phyloP scores from a whole-genome alignment of 768 basidiomycete species.

The Mycena chlorophos region DNA sequence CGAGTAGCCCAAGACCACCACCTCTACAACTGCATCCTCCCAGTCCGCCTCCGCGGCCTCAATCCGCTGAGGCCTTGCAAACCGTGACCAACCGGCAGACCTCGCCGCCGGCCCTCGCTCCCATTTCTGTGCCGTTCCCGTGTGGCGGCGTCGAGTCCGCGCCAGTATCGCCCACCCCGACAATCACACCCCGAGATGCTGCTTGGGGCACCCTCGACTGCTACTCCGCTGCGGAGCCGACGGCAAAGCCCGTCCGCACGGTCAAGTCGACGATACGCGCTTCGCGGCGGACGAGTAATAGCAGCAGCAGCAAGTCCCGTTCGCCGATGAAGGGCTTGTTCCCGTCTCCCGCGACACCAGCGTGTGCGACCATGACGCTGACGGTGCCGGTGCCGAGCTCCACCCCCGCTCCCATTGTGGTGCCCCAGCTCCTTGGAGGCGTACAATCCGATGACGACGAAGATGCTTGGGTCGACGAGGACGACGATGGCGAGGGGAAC shows the following conservation, averaged over 20 bases:
- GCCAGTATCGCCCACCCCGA: neutral
- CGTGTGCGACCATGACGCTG: neutral
- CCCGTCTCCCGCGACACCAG: neutral
- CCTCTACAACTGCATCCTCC: neutral
- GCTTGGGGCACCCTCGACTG: neutral
- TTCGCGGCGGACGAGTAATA: neutral
- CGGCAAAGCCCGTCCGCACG: neutral
- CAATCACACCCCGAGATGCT: neutral
- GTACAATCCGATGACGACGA: neutral
- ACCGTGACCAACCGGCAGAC: neutral
- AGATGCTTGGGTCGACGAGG: slow-evolving; percentile 1
- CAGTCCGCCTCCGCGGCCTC: neutral
- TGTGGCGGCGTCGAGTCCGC: neutral
- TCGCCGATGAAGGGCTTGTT: neutral
- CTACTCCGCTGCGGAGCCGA: neutral
- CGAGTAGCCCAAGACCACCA: neutral
- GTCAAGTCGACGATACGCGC: neutral
- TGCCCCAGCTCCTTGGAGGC: neutral
- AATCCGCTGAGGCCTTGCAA: neutral
- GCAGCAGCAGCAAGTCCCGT: neutral
- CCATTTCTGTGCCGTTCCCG: neutral
- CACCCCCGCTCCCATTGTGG: no score
- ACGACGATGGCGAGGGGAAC: neutral
- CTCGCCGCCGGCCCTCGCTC: neutral
- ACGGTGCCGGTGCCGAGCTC: no score